phyloP scores from a whole-genome alignment of 805 yeast genomes.

The Tanozyma kutaoensis region DNA sequence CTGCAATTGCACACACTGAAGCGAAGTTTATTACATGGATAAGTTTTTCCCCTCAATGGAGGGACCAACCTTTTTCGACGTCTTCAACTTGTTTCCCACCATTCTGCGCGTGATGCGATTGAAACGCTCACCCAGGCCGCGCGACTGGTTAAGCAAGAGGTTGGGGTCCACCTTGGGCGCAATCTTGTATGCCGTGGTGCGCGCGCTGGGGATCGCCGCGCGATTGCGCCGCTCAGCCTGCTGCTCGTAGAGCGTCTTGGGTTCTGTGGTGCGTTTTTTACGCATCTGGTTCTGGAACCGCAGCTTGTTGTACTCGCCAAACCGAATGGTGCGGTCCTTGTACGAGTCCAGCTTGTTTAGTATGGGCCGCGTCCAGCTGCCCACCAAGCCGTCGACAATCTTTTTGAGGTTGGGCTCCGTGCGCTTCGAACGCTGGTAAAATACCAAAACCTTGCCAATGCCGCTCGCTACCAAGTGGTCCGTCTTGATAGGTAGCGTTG shows the following conservation, averaged over 20 bases:
- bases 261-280: conserved; percentile 17
- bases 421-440: conserved; percentile 80
- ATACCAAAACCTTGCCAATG: conserved; percentile 84
- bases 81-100: conserved; percentile 33
- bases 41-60: conserved; percentile 64
- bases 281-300: conserved; percentile 31
- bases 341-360: conserved; percentile 92
- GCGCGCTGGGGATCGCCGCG: conserved; percentile 91
- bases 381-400: conserved; percentile 79
- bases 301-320: conserved; percentile 54
- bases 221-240: conserved; percentile 85
- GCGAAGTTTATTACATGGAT: conserved; percentile 14
- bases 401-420: conserved; percentile 82
- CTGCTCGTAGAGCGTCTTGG: conserved; percentile 66
- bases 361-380: conserved; percentile 97
- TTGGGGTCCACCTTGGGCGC: conserved; percentile 70
- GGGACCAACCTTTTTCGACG: conserved; percentile 54
- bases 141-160: conserved; percentile 28
- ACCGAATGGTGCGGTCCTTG: conserved; percentile 68
- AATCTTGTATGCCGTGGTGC: conserved; percentile 76
- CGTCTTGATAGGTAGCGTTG: conserved; percentile 81
- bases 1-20: neutral
- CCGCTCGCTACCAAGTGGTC: conserved; percentile 92
- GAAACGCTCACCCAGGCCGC: conserved; percentile 61
- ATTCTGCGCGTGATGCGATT: conserved; percentile 58